Conservation (phyloP, 257 asterid genomes). For the Pogostemon cablin region DNA sequence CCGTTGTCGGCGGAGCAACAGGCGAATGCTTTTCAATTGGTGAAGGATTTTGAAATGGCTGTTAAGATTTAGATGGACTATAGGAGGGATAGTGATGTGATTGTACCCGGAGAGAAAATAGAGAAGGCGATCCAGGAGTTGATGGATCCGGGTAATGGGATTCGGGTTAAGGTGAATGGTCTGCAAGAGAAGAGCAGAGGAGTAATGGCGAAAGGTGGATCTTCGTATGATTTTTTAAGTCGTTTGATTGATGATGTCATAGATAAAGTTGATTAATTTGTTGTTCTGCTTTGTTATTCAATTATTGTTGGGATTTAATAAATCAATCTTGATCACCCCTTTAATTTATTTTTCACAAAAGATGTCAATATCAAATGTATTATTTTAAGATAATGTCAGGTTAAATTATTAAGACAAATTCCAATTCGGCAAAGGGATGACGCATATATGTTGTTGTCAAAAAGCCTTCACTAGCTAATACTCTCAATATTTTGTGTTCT, state of each 20-base stretch:
- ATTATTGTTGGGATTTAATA: too few species aligned
- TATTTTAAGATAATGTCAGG: too few species aligned
- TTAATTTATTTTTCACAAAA: too few species aligned
- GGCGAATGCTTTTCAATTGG: slow-evolving; percentile 41
- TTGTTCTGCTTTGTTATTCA: not conserved
- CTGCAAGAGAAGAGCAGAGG: slow-evolving; percentile 31
- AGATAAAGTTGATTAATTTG: not conserved
- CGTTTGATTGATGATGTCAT: slow-evolving; percentile 19
- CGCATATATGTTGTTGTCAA: too few species aligned
- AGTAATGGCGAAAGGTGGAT: slow-evolving; percentile 33
- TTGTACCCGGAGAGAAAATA: slow-evolving; percentile 28
- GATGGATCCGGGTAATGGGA: slow-evolving; percentile 36
- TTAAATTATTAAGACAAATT: too few species aligned
- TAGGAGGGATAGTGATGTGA: not conserved
- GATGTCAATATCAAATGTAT: too few species aligned
- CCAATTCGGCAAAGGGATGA: too few species aligned
- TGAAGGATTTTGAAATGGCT: slow-evolving; percentile 44
- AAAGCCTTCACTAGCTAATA: too few species aligned
- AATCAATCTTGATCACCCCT: too few species aligned
- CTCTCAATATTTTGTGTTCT: too few species aligned
- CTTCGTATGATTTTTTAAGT: slow-evolving; percentile 32
- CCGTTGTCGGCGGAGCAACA: slow-evolving; percentile 56
- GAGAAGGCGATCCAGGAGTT: slow-evolving; percentile 28
- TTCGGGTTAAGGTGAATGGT: slow-evolving; percentile 29
- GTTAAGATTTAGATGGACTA: slow-evolving; percentile 46